phyloP scores from a whole-genome alignment of 805 yeast genomes.

The Kuraishia molischiana region DNA sequence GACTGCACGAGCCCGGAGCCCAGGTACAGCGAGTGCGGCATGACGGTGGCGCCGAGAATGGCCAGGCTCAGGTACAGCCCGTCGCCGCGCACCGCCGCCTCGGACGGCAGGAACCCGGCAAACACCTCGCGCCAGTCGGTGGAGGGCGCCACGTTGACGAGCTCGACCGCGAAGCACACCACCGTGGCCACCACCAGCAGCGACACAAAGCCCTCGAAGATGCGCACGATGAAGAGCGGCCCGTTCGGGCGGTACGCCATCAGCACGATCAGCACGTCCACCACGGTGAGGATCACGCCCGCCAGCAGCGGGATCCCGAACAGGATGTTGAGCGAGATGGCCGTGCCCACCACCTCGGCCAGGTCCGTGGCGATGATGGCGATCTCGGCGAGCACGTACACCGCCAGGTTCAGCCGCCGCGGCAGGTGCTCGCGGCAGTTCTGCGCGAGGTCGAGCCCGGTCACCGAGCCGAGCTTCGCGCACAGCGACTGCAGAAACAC shows the following conservation, averaged over 20 bases:
- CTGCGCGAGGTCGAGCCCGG: slow-evolving; percentile 87
- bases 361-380: slow-evolving; percentile 94
- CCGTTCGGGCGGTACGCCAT: slow-evolving; percentile 85
- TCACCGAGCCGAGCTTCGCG: slow-evolving; percentile 85
- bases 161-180: slow-evolving; percentile 72
- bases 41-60: slow-evolving; percentile 86
- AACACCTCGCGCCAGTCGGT: slow-evolving; percentile 51
- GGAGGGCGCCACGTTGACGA: slow-evolving; percentile 53
- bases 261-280: slow-evolving; percentile 78
- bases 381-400: slow-evolving; percentile 75
- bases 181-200: slow-evolving; percentile 73
- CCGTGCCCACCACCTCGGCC: slow-evolving; percentile 98
- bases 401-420: slow-evolving; percentile 40
- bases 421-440: slow-evolving; percentile 75
- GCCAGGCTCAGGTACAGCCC: slow-evolving; percentile 80
- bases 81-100: slow-evolving; percentile 35
- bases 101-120: slow-evolving; percentile 54
- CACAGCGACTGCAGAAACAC: slow-evolving; percentile 78
- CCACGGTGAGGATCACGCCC: slow-evolving; percentile 78
- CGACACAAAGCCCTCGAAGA: slow-evolving; percentile 78
- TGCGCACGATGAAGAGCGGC: slow-evolving; percentile 63
- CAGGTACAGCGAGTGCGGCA: slow-evolving; percentile 86
- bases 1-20: slow-evolving; percentile 90
- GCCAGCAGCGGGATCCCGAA: slow-evolving; percentile 69
- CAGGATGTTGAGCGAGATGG: slow-evolving; percentile 80